Evolutionary conservation across 2,329 filamentous ascomycete species (phyloP).

Genomic region (Colletotrichum filicis): DNA sequence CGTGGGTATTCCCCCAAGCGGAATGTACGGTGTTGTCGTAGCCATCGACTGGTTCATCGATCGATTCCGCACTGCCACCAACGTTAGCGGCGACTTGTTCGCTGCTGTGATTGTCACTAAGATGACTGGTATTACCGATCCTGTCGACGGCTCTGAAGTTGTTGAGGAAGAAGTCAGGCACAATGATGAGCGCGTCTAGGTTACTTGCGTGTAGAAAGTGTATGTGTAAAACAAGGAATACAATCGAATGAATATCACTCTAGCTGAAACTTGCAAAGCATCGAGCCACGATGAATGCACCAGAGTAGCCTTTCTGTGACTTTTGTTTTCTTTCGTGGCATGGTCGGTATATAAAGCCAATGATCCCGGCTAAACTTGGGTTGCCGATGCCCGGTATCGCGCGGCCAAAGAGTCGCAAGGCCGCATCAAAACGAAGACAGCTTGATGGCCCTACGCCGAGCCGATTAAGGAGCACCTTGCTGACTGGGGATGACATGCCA

Average conservation of each 20-base stretch:
- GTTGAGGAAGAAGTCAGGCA: constrained; percentile 15
- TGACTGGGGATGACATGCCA: neutral
- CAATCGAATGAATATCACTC: constrained; percentile 11
- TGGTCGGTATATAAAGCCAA: neutral
- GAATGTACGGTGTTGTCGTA: constrained; percentile 63
- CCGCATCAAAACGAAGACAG: neutral
- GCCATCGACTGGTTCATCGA: constrained; percentile 68
- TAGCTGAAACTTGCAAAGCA: neutral
- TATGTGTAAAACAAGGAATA: neutral
- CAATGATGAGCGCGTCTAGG: constrained; percentile 28
- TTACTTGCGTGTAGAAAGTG: neutral
- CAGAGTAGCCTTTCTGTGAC: neutral
- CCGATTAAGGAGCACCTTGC: neutral
- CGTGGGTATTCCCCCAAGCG: constrained; percentile 56
- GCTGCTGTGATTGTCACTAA: constrained; percentile 52
- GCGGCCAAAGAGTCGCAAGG: neutral
- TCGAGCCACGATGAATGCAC: too few relatives aligned
- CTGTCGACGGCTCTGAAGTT: constrained; percentile 30
- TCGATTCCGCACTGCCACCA: constrained; percentile 62
- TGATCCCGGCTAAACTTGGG: too few relatives aligned
- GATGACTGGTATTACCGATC: constrained; percentile 49
- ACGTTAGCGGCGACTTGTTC: constrained; percentile 62
- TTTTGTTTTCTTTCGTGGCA: neutral
- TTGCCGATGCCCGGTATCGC: constrained; percentile 10
- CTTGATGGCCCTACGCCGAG: neutral